Base-by-base conservation (phyloP, 2,329 filamentous ascomycete species). In the Ceratocystiopsis brevicomis region DNA sequence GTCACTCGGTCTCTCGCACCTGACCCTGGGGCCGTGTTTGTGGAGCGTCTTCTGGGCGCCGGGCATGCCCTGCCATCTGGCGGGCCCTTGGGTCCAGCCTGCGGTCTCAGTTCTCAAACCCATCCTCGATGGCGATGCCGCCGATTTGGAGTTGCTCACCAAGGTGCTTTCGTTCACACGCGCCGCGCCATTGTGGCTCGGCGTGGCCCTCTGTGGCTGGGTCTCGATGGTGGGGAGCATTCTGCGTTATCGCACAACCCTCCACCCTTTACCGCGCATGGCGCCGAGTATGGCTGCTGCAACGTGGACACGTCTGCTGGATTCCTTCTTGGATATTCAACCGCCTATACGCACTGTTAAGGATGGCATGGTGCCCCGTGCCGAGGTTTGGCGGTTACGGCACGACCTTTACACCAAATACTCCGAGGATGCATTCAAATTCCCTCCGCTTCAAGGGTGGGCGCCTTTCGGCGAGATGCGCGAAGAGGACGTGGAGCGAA, bases 41-140 rank as follows among this genome's bases (percentile, higher is more conserved):
- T 45, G 38, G 42, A 45, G 46, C 21, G 30, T 46, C n/a, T 41
- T 48, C 35, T 48, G 46, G 44, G 44, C 40, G 39, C 44, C 42
- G 2, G 41, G 39, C 16, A 44, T 48, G 39, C 44, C 44, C n/a
- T 48, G 41, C 37, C 34, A 45, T 17, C 30, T 38, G 16, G 44
- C 44, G 5, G 44, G 46, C 17, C 36, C 39, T 11, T 48, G 42
- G 46, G 33, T 48, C 6, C 30, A 38, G n/a, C 44, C 46, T 14
- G 38, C 45, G 13, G 36, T 13, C 16, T 32, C 42, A 10, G 33
- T 45, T 37, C 32, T 48, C 14, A 34, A 21, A 12, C 46, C 46
- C 11, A 42, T 46, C 36, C 35, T 46, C n/a, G 17, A 18, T 21
- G 19, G 19, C 33, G 42, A 37, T 6, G 30, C 37, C 13, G 36